Base-by-base conservation (phyloP, 106 monocot species). In the Posidonia australis region DNA sequence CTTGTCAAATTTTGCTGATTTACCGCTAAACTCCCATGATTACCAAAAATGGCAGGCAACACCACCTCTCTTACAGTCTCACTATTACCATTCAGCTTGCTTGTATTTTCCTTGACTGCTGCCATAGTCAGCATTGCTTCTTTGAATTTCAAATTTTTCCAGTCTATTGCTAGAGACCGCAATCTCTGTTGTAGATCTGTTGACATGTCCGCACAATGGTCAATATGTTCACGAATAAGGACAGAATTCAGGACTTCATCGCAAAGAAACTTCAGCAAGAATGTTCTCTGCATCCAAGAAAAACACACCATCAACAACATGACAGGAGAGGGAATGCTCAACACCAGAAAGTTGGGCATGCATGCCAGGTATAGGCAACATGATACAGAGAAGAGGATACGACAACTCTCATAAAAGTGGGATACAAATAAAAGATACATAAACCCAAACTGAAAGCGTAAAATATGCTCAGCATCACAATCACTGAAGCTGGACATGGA, bases 231-330 rank as follows among this genome's bases (percentile, higher is more conserved):
- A 49, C 87, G 84, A 29, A 98, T 64, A 75, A 90, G 76, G 28
- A 78, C 62, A 65, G 98, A 81, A 67, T 73, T 91, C 55, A 91
- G 77, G 13, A 80, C 78, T 74, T 98, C 98, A 65, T 98, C 85
- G 62, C 98, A 90, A 25, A 98, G 82, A 79, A 98, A 98, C 60
- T 87, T 98, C 58, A 98, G 72, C 73, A 91, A 78, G 67, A 71
- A 78, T 65, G 81, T 78, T 72, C 98, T 82, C 98, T 98, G 80
- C 61, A 75, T 17, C 64, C 32, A 72, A 63, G 26, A 66, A 48
- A 71, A 29, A n/a, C 44, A 16, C 48, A 49, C 3, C 48, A 16
- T 17, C 48, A 49, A 49, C 48, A 49, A 3, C n/a, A 17, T 13
- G 9, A 49, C 2, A 49, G 3, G 48, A 13, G 48, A n/a, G n/a